Conservation (phyloP, 805 yeast genomes). For the Yamadazyma endophytica region DNA sequence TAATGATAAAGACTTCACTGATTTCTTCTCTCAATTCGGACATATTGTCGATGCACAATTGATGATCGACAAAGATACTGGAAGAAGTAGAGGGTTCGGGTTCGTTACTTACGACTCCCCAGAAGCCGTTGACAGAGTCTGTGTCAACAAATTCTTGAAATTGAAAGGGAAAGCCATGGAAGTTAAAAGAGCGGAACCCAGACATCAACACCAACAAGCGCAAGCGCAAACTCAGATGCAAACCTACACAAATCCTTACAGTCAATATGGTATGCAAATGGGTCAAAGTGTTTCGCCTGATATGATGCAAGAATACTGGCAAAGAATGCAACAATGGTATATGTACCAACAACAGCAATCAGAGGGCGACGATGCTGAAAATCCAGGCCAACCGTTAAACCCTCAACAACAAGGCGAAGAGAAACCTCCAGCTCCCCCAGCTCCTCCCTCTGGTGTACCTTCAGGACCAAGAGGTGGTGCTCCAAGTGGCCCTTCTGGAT, state of each 20-base stretch:
- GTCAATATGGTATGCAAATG: conserved; percentile 18
- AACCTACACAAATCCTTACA: conserved; percentile 17
- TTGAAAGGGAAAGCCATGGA: conserved; percentile 85
- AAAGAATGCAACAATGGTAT: conserved; percentile 62
- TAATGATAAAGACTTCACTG: conserved; percentile 84
- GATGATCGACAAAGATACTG: conserved; percentile 96
- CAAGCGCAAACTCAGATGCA: conserved; percentile 32
- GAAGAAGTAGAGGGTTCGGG: conserved; percentile 95
- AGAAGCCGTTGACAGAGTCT: conserved; percentile 86
- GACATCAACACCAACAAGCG: conserved; percentile 57
- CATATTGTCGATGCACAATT: conserved; percentile 91
- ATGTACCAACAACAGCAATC: conserved; percentile 55
- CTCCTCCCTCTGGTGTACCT: conserved; percentile 16
- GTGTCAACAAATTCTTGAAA: conserved; percentile 73
- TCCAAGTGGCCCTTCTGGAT: conserved; percentile 9
- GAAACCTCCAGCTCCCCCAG: conserved; percentile 13
- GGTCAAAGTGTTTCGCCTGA: conserved; percentile 41
- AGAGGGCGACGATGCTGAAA: conserved; percentile 18
- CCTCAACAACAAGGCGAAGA: conserved; percentile 36
- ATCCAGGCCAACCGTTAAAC: conserved; percentile 39
- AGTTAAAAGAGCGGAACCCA: conserved; percentile 79
- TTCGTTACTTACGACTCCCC: conserved; percentile 94
- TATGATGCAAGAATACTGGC: conserved; percentile 62
- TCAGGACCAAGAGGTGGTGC: conserved; percentile 5
- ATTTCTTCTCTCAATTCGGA: conserved; percentile 83